Conservation (phyloP, 768 basidiomycete species). For the Trametes cubensis region DNA sequence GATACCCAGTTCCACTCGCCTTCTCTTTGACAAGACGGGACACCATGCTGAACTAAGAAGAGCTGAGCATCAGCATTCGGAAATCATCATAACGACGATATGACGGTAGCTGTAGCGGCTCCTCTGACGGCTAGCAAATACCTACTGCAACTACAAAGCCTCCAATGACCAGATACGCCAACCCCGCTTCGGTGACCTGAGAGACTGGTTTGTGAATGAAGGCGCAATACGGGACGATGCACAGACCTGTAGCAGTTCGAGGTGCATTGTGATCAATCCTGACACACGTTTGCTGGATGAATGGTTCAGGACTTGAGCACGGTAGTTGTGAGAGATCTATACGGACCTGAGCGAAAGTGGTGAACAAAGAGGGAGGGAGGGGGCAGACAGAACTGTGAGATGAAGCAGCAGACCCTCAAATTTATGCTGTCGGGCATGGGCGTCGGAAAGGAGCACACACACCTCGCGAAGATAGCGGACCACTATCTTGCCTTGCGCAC, state of each 20-base stretch:
- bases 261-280: neutral
- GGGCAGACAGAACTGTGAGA: too few species aligned
- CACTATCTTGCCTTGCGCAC: too few species aligned
- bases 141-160: slow-evolving; percentile 54
- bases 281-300: too few species aligned
- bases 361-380: too few species aligned
- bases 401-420: too few species aligned
- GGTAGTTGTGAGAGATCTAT: too few species aligned
- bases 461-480: too few species aligned
- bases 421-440: too few species aligned
- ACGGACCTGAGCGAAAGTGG: too few species aligned
- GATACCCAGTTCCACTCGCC: slow-evolving; percentile 5
- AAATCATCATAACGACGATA: neutral
- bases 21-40: slow-evolving; percentile 86
- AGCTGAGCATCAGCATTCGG: neutral
- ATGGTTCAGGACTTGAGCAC: too few species aligned
- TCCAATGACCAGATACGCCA: slow-evolving; percentile 67
- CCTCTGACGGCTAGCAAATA: neutral
- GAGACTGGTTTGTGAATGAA: slow-evolving; percentile 32
- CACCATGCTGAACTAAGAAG: slow-evolving; percentile 74
- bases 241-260: slow-evolving; percentile 34
- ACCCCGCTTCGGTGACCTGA: slow-evolving; percentile 53
- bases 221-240: slow-evolving; percentile 9
- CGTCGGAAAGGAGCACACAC: too few species aligned
- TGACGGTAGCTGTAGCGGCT: too few species aligned